Conservation (phyloP, 2,329 filamentous ascomycete species). For the Malbranchea zuffiana region DNA sequence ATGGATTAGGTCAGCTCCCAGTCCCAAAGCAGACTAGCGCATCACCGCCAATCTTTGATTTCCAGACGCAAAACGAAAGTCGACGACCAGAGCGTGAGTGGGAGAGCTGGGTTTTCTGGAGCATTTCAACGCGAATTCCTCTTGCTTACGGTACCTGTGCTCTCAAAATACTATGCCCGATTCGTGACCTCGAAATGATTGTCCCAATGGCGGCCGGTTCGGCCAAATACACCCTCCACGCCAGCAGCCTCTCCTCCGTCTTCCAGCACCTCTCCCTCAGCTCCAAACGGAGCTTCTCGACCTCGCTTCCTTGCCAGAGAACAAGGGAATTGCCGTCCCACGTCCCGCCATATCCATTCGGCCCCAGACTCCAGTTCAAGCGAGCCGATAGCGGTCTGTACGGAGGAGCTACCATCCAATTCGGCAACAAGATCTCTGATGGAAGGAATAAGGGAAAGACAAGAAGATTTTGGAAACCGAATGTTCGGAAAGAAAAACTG, state of each 20-base stretch:
- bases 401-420: slow-evolving; percentile 36
- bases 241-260: slow-evolving; percentile 28
- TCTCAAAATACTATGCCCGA: slow-evolving; percentile 12
- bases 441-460: slow-evolving; percentile 41
- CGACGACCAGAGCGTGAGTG: neutral
- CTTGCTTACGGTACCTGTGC: too few species aligned
- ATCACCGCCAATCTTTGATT: neutral
- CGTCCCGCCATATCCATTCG: slow-evolving; percentile 39
- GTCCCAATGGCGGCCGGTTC: slow-evolving; percentile 24
- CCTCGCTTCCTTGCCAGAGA: slow-evolving; percentile 21
- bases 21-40: slow-evolving; percentile 8
- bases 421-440: slow-evolving; percentile 42
- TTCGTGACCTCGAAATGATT: slow-evolving; percentile 8
- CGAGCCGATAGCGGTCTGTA: slow-evolving; percentile 41
- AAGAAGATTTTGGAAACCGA: slow-evolving; percentile 39
- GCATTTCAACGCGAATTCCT: too few species aligned
- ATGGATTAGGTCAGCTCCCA: slow-evolving; percentile 12
- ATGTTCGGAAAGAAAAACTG: slow-evolving; percentile 39
- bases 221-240: slow-evolving; percentile 22
- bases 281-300: slow-evolving; percentile 31
- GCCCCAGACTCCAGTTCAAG: slow-evolving; percentile 34
- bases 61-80: slow-evolving; percentile 3
- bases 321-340: slow-evolving; percentile 27
- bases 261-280: slow-evolving; percentile 32
- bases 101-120: neutral